These are phyloP conservation scores for Sporothrix inflata DNA, from an alignment of 2,329 filamentous ascomycete species.

Conservation along the genomic window DNA sequence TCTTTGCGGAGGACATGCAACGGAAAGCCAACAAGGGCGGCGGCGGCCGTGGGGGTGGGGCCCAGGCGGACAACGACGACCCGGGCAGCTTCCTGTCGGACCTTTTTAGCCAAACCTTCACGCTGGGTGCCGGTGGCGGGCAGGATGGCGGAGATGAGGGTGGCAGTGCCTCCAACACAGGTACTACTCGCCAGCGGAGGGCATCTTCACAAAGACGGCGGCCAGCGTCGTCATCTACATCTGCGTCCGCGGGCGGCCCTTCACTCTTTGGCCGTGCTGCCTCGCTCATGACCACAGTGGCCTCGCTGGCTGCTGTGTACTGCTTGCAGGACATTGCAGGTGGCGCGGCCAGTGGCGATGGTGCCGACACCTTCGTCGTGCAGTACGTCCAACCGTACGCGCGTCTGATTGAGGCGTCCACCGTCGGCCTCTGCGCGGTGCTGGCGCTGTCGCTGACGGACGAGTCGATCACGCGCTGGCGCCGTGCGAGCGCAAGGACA, in stretches of 20 bases:
- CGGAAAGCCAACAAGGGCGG: not conserved
- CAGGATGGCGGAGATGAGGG: not conserved
- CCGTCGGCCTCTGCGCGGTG: conserved; percentile 29
- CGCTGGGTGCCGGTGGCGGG: conserved; percentile 40
- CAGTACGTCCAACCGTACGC: conserved; percentile 25
- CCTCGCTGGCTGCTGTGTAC: conserved; percentile 8
- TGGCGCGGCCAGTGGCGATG: not conserved
- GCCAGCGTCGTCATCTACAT: not conserved
- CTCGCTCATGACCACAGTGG: not conserved
- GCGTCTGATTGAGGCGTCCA: conserved; percentile 25
- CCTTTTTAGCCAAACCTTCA: conserved; percentile 51
- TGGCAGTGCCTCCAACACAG: not conserved
- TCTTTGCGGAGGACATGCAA: conserved; percentile 54
- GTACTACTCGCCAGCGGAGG: not conserved
- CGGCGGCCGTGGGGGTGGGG: not conserved
- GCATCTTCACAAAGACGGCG: not conserved
- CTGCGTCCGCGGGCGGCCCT: not conserved
- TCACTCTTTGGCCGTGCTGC: not conserved
- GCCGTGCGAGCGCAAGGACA: not conserved
- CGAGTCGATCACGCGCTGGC: conserved; percentile 27
- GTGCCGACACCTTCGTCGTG: conserved; percentile 18
- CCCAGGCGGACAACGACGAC: conserved; percentile 40
- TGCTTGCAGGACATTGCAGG: not conserved
- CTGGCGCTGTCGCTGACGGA: conserved; percentile 25
- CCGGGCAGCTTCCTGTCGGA: conserved; percentile 51